phyloP scores from a whole-genome alignment of 306 rosid genomes.

The Prunus persica region DNA sequence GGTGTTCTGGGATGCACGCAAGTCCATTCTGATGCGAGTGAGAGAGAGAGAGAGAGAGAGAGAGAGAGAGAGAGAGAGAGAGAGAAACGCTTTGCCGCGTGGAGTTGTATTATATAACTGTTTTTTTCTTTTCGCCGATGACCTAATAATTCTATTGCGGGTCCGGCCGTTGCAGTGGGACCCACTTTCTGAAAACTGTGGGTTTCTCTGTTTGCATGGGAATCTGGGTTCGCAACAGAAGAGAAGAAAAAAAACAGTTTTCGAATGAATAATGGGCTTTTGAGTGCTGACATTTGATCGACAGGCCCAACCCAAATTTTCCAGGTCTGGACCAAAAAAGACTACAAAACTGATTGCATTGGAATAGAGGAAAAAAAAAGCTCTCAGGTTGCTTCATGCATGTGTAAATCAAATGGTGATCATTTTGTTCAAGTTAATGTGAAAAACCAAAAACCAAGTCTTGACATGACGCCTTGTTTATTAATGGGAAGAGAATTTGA shows the following conservation, averaged over 20 bases:
- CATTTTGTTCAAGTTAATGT: not conserved
- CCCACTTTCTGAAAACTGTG: not conserved
- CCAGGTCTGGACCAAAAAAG: not conserved
- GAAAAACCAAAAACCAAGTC: not conserved
- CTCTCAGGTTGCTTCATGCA: not conserved
- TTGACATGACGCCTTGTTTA: not conserved
- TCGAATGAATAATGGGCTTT: not conserved
- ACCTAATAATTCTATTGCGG: slow-evolving; percentile 40
- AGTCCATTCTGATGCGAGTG: not conserved
- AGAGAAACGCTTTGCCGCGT: slow-evolving; percentile 32
- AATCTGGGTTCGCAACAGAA: not conserved
- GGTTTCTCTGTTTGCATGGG: not conserved
- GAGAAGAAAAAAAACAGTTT: not conserved
- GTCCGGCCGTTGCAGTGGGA: slow-evolving; percentile 16
- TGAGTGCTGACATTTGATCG: not conserved
- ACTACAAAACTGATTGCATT: not conserved
- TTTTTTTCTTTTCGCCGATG: slow-evolving; percentile 29
- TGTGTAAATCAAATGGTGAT: not conserved
- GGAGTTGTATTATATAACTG: slow-evolving; percentile 27
- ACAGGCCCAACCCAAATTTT: not conserved
- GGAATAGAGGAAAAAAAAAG: not conserved
- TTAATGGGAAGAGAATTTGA: not conserved
- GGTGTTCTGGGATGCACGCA: not conserved
- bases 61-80: slow-evolving; percentile 13
- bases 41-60: slow-evolving; percentile 13